Evolutionary conservation across 2,329 filamentous ascomycete genomes (phyloP).

Genomic region (Karstenula rhodostoma): DNA sequence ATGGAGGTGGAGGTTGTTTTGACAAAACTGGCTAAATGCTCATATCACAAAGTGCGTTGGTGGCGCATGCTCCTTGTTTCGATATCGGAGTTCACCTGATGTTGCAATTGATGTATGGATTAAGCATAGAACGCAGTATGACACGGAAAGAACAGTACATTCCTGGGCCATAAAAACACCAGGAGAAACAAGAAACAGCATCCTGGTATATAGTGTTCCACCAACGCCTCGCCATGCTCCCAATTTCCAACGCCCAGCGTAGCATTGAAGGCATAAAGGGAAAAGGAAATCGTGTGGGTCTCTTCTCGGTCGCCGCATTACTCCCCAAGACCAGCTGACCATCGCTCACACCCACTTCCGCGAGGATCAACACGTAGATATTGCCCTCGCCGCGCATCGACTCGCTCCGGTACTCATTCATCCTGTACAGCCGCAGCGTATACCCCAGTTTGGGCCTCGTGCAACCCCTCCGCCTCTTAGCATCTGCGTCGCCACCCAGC

Average conservation of each 20-base stretch:
- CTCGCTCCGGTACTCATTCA: background rate
- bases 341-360: background rate
- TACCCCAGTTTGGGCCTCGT: background rate
- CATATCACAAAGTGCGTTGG: too few relatives aligned
- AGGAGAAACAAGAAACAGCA: background rate
- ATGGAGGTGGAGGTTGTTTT: background rate
- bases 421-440: background rate
- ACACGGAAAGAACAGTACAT: too few relatives aligned
- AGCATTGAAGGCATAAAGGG: background rate
- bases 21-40: too few relatives aligned
- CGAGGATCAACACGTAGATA: background rate
- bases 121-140: too few relatives aligned
- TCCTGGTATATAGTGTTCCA: background rate
- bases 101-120: too few relatives aligned
- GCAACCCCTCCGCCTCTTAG: background rate
- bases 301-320: background rate
- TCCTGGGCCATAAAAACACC: too few relatives aligned
- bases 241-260: background rate
- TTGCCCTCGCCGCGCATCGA: background rate
- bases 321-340: background rate
- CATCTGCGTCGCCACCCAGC: background rate
- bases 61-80: too few relatives aligned
- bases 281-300: conserved; percentile 1
- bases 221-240: background rate
- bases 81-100: too few relatives aligned